Evolutionary conservation across 352 stramenopile genomes (phyloP).

Genomic region (Globisporangium canariense): DNA sequence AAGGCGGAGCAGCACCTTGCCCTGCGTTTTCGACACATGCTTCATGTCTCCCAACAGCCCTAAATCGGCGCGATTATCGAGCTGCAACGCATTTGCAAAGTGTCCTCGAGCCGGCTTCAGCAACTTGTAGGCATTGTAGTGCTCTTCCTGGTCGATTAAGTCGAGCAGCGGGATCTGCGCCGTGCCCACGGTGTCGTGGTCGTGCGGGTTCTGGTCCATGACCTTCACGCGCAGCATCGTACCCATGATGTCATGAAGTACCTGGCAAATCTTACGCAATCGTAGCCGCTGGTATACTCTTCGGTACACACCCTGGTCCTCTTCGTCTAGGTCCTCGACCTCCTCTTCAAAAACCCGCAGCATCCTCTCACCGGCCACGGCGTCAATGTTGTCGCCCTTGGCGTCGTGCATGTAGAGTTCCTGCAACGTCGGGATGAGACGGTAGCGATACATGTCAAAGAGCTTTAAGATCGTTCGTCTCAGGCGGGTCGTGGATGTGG

Average conservation of each 20-base stretch:
- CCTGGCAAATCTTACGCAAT: conserved; percentile 47
- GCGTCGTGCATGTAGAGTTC: conserved; percentile 49
- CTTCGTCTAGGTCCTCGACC: conserved; percentile 58
- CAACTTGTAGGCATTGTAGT: conserved; percentile 58
- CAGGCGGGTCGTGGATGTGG: conserved; percentile 44
- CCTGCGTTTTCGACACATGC: conserved; percentile 14
- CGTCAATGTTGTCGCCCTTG: conserved; percentile 30
- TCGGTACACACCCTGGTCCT: conserved; percentile 46
- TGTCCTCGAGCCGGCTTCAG: conserved; percentile 23
- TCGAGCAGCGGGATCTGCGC: conserved; percentile 64
- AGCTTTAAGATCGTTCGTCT: conserved; percentile 58
- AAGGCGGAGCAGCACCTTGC: conserved; percentile 44
- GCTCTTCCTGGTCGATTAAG: conserved; percentile 56
- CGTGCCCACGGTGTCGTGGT: conserved; percentile 49
- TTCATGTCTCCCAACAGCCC: neutral
- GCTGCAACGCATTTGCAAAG: conserved; percentile 2
- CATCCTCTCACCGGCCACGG: conserved; percentile 36
- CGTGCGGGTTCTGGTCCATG: conserved; percentile 48
- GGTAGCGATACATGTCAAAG: conserved; percentile 42
- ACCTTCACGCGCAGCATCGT: conserved; percentile 52
- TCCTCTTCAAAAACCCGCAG: conserved; percentile 62
- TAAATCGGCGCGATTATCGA: conserved; percentile 9
- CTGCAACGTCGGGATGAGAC: conserved; percentile 53
- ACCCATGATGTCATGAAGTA: conserved; percentile 64
- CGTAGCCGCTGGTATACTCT: conserved; percentile 54